Conservation (phyloP, 1,139 yeast species). For the Taphrina flavorubra region DNA sequence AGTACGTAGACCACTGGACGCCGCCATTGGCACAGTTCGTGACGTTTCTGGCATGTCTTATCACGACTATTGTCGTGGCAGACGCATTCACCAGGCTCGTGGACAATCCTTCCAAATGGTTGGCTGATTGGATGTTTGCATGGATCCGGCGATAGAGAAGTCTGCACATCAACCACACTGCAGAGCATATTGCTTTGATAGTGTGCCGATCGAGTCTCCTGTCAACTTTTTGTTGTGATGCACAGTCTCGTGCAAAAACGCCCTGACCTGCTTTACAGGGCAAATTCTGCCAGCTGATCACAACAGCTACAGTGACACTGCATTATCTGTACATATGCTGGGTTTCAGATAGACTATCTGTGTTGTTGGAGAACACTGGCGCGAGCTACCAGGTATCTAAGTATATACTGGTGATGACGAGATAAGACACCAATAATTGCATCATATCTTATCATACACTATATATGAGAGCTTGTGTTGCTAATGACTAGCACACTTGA, state of each 20-base stretch:
- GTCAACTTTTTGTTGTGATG: too few species aligned
- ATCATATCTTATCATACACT: background rate
- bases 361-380: too few species aligned
- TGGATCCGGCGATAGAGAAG: slow-evolving; percentile 22
- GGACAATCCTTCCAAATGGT: slow-evolving; percentile 37
- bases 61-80: slow-evolving; percentile 21
- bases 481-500: too few species aligned
- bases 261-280: too few species aligned
- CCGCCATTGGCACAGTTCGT: slow-evolving; percentile 37
- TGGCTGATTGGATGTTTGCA: slow-evolving; percentile 33
- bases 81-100: slow-evolving; percentile 33
- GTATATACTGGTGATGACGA: background rate
- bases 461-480: background rate
- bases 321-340: too few species aligned
- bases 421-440: background rate
- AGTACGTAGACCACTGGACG: slow-evolving; percentile 27
- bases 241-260: too few species aligned
- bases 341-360: slow-evolving; percentile 1
- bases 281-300: too few species aligned
- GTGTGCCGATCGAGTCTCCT: too few species aligned
- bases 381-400: too few species aligned
- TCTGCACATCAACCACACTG: too few species aligned
- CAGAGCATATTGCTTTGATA: too few species aligned
- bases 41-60: slow-evolving; percentile 19
- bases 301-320: too few species aligned